phyloP scores from a whole-genome alignment of 2,329 filamentous ascomycete genomes.

The Neurospora crassa region DNA sequence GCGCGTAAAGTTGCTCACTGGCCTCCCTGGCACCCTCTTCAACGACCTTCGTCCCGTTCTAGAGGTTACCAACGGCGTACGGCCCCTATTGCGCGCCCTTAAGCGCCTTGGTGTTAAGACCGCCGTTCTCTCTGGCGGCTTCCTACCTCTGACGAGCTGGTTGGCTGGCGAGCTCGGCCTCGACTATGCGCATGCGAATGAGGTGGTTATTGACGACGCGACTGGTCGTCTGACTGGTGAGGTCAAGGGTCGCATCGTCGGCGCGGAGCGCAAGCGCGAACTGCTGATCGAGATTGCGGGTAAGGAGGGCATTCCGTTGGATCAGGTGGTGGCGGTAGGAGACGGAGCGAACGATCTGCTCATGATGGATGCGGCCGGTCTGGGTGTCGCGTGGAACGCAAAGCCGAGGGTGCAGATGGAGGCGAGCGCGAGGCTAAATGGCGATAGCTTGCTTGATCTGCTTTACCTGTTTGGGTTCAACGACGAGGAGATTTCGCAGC shows the following conservation, averaged over 20 bases:
- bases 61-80: constrained; percentile 73
- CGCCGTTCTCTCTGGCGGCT: constrained; percentile 86
- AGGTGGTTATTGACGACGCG: constrained; percentile 55
- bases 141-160: constrained; percentile 82
- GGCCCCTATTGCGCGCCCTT: constrained; percentile 62
- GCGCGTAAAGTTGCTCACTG: constrained; percentile 70
- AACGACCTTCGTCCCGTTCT: constrained; percentile 66
- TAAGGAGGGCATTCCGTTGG: constrained; percentile 54
- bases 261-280: constrained; percentile 64
- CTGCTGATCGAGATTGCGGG: constrained; percentile 61
- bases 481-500: constrained; percentile 47
- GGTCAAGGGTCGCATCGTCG: constrained; percentile 62
- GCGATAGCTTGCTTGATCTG: constrained; percentile 59
- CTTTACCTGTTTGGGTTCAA: constrained; percentile 67
- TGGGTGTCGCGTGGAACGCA: constrained; percentile 77
- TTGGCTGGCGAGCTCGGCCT: constrained; percentile 71
- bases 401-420: constrained; percentile 75
- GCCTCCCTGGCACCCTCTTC: constrained; percentile 70
- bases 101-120: constrained; percentile 76
- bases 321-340: constrained; percentile 64
- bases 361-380: constrained; percentile 67
- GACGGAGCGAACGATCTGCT: constrained; percentile 76
- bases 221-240: constrained; percentile 57
- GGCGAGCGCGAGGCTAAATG: constrained; percentile 63
- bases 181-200: constrained; percentile 83